phyloP scores from a whole-genome alignment of 2,329 filamentous ascomycete genomes.

The Aspergillus aculeatus region DNA sequence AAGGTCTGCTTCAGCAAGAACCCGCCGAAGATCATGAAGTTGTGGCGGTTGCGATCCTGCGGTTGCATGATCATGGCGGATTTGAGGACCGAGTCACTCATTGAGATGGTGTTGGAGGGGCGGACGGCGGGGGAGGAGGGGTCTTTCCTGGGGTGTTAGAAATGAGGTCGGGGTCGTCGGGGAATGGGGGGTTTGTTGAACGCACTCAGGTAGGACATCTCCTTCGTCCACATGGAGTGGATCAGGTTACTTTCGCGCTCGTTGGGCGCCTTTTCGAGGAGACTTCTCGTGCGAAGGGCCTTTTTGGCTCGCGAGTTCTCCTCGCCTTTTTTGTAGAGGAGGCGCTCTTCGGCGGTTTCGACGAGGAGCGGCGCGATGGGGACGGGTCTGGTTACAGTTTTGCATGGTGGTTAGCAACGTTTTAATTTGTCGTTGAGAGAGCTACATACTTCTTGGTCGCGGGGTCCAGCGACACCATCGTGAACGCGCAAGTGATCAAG shows the following conservation, averaged over 20 bases:
- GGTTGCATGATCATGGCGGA: conserved; percentile 75
- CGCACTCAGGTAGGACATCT: conserved; percentile 61
- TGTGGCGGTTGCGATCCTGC: conserved; percentile 67
- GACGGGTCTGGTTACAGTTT: conserved; percentile 49
- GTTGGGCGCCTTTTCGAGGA: conserved; percentile 67
- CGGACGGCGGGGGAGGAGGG: conserved; percentile 55
- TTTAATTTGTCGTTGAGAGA: too few relatives aligned
- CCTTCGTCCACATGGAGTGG: conserved; percentile 70
- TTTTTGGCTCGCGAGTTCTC: conserved; percentile 68
- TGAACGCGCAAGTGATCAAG: conserved; percentile 70
- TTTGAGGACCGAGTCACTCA: conserved; percentile 62
- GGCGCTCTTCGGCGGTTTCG: conserved; percentile 65
- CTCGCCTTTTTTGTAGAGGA: conserved; percentile 62
- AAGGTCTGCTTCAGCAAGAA: conserved; percentile 73
- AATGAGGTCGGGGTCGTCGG: not conserved
- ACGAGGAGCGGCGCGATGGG: conserved; percentile 61
- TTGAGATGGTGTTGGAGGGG: conserved; percentile 59
- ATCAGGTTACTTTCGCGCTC: conserved; percentile 70
- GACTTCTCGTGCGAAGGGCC: conserved; percentile 57
- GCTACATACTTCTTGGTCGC: conserved; percentile 58
- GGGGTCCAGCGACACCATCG: conserved; percentile 73
- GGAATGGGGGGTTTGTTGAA: not conserved
- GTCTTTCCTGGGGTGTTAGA: conserved; percentile 37
- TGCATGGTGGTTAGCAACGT: too few relatives aligned
- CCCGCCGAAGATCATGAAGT: conserved; percentile 77